Evolutionary conservation across 345 rosid species (phyloP).

Genomic region (Brassica napus): Da-Ae NC_063446.1:349001-349500

Average conservation of each 20-base stretch:
- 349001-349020: not conserved
- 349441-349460: conserved; percentile 55
- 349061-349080: conserved; percentile 60
- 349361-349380: conserved; percentile 96
- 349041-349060: conserved; percentile 15
- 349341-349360: conserved; percentile 78
- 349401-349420: conserved; percentile 48
- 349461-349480: not conserved
- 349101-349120: conserved; percentile 68
- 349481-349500: not conserved
- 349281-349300: conserved; percentile 60
- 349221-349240: conserved; percentile 66
- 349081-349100: conserved; percentile 69
- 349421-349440: conserved; percentile 92
- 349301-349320: conserved; percentile 59
- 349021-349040: not conserved
- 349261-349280: conserved; percentile 56
- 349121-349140: conserved; percentile 51
- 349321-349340: conserved; percentile 77
- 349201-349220: conserved; percentile 55
- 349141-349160: conserved; percentile 66
- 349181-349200: conserved; percentile 83
- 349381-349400: conserved; percentile 64
- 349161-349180: conserved; percentile 91
- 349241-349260: conserved; percentile 82